Evolutionary conservation across 176 grass and related monocot species (phyloP).

Genomic region (Luzula sylvatica): DNA sequence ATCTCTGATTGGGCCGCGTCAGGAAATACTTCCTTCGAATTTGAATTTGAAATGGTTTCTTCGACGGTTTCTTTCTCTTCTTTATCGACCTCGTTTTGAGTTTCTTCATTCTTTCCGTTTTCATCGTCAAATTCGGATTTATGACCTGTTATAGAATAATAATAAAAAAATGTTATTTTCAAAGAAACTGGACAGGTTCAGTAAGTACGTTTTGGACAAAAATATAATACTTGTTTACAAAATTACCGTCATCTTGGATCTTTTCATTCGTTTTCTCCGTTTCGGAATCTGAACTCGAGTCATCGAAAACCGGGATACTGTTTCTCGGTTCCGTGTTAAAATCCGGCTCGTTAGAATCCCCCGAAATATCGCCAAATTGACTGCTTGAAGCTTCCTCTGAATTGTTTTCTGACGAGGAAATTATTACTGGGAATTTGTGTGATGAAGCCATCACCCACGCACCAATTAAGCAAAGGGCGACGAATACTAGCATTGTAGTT

Average conservation of each 20-base stretch:
- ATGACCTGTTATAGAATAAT: no score
- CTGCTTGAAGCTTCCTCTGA: conserved; percentile 24
- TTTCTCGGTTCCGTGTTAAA: conserved; percentile 28
- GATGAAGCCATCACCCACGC: conserved; percentile 98
- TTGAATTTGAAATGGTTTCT: conserved; percentile 17
- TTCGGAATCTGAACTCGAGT: conserved; percentile 26
- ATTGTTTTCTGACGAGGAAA: conserved; percentile 26
- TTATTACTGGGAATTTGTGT: conserved; percentile 50
- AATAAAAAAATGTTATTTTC: no score
- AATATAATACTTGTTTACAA: no score
- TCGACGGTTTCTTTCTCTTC: conserved; percentile 50
- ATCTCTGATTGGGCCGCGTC: conserved; percentile 70
- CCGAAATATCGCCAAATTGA: conserved; percentile 31
- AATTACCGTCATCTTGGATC: conserved; percentile 18
- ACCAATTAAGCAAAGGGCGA: conserved; percentile 67
- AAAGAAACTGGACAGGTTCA: no score
- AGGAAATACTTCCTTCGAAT: conserved; percentile 46
- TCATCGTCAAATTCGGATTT: conserved; percentile 26
- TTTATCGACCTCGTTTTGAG: conserved; percentile 31
- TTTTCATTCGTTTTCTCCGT: conserved; percentile 33
- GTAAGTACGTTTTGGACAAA: no score
- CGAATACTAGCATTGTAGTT: conserved; percentile 53
- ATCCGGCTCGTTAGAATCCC: conserved; percentile 35
- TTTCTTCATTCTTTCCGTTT: conserved; percentile 30
- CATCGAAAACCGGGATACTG: conserved; percentile 22